Evolutionary conservation across 495 filamentous ascomycete species (phyloP).

Genomic region (Astrothelium subdiscretum): DNA sequence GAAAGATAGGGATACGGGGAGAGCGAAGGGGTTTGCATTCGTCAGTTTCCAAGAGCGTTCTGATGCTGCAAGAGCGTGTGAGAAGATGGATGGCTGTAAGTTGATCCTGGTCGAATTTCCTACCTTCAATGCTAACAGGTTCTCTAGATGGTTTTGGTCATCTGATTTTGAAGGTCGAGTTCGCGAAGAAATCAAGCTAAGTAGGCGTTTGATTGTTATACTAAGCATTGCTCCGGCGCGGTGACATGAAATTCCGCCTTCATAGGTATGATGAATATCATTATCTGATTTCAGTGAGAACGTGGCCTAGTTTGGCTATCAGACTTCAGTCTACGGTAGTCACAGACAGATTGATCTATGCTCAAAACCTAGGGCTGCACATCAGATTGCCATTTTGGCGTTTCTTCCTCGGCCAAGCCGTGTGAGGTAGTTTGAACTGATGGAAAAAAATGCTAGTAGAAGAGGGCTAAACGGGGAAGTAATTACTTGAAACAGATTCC

Average conservation of each 20-base stretch:
- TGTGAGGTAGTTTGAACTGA: no score
- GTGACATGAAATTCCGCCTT: not conserved
- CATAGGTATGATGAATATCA: not conserved
- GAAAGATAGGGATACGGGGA: conserved; percentile 86
- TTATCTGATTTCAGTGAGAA: no score
- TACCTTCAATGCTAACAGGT: conserved; percentile 5
- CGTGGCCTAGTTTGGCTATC: no score
- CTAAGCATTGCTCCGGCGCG: not conserved
- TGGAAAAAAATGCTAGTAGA: no score
- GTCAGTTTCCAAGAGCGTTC: conserved; percentile 84
- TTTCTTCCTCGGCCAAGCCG: no score
- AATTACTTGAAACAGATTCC: no score
- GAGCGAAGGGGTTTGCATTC: conserved; percentile 97
- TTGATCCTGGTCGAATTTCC: conserved; percentile 11
- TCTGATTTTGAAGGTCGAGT: conserved; percentile 33
- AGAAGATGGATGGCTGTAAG: conserved; percentile 94
- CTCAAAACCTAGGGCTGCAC: no score
- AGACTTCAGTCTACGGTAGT: no score
- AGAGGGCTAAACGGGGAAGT: no score
- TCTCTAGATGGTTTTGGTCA: conserved; percentile 28
- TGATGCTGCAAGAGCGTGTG: conserved; percentile 84
- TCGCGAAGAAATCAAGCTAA: conserved; percentile 30
- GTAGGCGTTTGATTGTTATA: not conserved
- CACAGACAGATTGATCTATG: no score
- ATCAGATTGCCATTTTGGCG: no score